Percentiles rank a stretch among this genome's conserved stretches.
Conservation (phyloP, 345 rosid species). For the Eucalyptus globulus region DNA sequence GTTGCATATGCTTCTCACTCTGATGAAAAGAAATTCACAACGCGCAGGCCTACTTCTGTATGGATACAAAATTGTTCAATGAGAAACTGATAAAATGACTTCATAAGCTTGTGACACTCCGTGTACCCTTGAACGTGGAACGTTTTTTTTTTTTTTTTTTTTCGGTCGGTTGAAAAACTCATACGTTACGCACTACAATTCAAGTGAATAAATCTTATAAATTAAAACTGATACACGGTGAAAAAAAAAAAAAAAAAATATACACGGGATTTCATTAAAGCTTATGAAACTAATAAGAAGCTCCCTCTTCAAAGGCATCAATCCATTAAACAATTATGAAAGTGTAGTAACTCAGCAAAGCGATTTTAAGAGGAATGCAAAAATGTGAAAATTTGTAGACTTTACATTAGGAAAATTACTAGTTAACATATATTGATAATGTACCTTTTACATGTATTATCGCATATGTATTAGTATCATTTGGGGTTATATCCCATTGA, state of each 20-base stretch:
- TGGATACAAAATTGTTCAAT: background rate
- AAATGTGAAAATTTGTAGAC: background rate
- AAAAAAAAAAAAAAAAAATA: no score
- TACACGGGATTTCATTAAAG: background rate
- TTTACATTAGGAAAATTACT: background rate
- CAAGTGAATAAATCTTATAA: background rate
- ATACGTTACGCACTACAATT: background rate
- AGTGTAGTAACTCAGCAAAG: background rate
- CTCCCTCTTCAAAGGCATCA: background rate
- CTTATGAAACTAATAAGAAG: background rate
- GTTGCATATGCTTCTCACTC: background rate
- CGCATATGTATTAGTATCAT: background rate
- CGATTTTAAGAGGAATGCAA: background rate
- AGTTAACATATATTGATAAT: background rate
- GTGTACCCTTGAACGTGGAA: background rate
- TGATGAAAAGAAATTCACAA: background rate
- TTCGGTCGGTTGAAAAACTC: no score
- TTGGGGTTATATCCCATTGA: background rate
- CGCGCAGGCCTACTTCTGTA: background rate
- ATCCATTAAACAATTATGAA: background rate
- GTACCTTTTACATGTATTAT: background rate
- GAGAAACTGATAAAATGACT: background rate
- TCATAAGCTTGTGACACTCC: background rate
- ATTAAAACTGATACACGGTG: background rate
- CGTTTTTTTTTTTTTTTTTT: no score